phyloP scores from a whole-genome alignment of 106 monocot genomes.

The Dendrobium huoshanense region DNA sequence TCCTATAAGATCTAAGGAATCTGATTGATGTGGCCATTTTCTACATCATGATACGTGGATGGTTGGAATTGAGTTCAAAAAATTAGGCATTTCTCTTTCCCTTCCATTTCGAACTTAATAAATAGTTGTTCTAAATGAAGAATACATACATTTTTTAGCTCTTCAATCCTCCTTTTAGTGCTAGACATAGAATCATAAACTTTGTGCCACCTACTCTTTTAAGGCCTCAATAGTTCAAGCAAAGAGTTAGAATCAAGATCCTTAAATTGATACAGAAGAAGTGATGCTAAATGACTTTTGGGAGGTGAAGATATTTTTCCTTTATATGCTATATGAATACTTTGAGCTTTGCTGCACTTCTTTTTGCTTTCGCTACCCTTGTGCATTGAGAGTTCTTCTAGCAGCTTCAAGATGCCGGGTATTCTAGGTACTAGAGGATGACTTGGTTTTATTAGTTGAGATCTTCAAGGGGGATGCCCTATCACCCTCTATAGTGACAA shows the following conservation, averaged over 20 bases:
- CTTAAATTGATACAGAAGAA: not conserved
- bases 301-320: not conserved
- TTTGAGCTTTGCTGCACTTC: too few species aligned
- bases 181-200: not conserved
- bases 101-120: not conserved
- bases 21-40: not conserved
- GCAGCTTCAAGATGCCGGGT: too few species aligned
- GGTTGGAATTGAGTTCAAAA: too few species aligned
- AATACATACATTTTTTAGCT: not conserved
- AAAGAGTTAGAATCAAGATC: not conserved
- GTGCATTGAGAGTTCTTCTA: not conserved
- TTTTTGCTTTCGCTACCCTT: not conserved
- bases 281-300: not conserved
- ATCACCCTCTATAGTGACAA: too few species aligned
- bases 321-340: not conserved
- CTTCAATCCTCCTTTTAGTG: not conserved
- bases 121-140: not conserved
- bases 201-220: not conserved
- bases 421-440: too few species aligned
- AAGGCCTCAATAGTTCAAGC: not conserved
- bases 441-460: too few species aligned
- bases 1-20: not conserved
- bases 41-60: not conserved
- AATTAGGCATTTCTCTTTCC: not conserved
- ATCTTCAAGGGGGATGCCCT: too few species aligned